These are phyloP conservation scores for Phytophthora sansomeana DNA, from an alignment of 352 stramenopile genomes.

Conservation along the genomic window DNA sequence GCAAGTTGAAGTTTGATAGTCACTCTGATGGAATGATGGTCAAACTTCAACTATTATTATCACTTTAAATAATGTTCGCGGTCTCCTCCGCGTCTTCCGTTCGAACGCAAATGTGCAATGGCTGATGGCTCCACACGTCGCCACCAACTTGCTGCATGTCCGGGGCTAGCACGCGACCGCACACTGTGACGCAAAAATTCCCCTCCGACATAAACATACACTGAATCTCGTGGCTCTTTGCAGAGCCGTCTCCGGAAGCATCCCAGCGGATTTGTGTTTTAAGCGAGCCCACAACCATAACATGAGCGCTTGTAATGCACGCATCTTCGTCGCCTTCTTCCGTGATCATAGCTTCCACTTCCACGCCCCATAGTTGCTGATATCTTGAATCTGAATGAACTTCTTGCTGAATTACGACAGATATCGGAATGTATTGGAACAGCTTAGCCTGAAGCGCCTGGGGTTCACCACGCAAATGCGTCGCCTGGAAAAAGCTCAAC, in stretches of 20 bases:
- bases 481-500: constrained; percentile 33
- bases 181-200: constrained; percentile 53
- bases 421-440: constrained; percentile 40
- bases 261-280: constrained; percentile 40
- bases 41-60: constrained; percentile 25
- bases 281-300: constrained; percentile 50
- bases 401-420: constrained; percentile 23
- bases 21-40: constrained; percentile 23
- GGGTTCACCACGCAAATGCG: constrained; percentile 20
- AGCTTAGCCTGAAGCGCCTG: constrained; percentile 18
- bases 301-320: constrained; percentile 29
- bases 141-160: constrained; percentile 22
- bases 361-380: constrained; percentile 16
- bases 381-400: neutral
- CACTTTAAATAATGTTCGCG: constrained; percentile 37
- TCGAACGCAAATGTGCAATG: constrained; percentile 51
- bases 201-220: constrained; percentile 75
- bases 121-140: constrained; percentile 56
- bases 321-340: constrained; percentile 36
- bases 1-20: constrained; percentile 28
- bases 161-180: constrained; percentile 31
- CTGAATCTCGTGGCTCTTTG: constrained; percentile 49
- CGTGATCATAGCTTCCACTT: constrained; percentile 45
- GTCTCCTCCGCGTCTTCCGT: constrained; percentile 17
- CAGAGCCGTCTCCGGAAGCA: constrained; percentile 4